Evolutionary conservation across 1,284 basidiomycete genomes (phyloP), one percentile per base, ranked within the genome.

Genomic region (Austropuccinia psidii): DNA sequence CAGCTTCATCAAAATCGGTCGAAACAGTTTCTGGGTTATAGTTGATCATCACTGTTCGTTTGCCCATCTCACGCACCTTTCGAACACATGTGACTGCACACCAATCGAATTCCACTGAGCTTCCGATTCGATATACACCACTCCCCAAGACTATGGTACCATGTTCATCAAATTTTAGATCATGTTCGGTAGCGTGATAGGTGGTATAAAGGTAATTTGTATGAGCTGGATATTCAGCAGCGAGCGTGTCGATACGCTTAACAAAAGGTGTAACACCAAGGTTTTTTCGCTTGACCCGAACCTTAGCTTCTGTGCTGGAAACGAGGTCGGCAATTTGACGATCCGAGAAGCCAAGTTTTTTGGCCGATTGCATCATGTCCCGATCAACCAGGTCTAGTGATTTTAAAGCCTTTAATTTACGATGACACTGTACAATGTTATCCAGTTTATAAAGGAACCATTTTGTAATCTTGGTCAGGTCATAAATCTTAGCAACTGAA

Each of bases 151-250:
- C 95, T 91, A 98, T 98, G 33, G 93, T 98, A 60, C 96, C 96
- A 77, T 96, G 86, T 79, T 98, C 96, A 80, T 96, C 86, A 80
- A 98, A 98, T 54, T 92, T 87, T 79, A 99, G 89, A 80, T 99
- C 96, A 80, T 98, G 96, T 75, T 90, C 87, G 0, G 91, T 89
- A 7, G 94, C 96, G 80, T 98, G 98, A 86, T 98, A 99, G 21
- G 96, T 98, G 49, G 96, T 98, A 84, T 98, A 99, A 75, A 99
- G 89, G 83, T 98, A 98, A 85, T 98, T 98, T 79, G 96, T 98
- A 83, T 96, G 89, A 3, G 96, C 96, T 27, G 96, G 96, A 84
- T 91, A 98, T 83, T 99, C 96, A 76, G 96, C 96, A 37, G 95
- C 96, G 75, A 99, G 88, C 3, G 96, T 98, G 83, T 99, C 96